Evolutionary conservation across 371 early-diverging fungal species (phyloP).

Genomic region (Mucor velutinosus): DNA sequence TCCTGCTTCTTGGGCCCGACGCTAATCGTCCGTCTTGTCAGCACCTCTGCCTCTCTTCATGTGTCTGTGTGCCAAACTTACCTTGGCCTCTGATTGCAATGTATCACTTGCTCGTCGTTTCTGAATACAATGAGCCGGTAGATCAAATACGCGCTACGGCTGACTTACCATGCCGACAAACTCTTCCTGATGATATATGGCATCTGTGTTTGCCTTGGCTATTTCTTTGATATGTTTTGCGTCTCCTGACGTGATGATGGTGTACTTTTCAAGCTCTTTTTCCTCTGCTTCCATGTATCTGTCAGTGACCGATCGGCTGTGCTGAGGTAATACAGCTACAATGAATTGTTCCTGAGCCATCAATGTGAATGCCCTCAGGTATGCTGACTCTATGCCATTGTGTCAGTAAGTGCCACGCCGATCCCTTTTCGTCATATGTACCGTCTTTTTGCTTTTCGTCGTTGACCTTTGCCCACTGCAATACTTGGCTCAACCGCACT

Average conservation of each 20-base stretch:
- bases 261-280: constrained; percentile 55
- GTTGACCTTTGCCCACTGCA: constrained; percentile 26
- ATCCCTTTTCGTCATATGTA: constrained; percentile 16
- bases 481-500: constrained; percentile 29
- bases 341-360: constrained; percentile 68
- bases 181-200: constrained; percentile 40
- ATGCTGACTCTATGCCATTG: constrained; percentile 30
- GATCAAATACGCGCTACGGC: too few relatives aligned
- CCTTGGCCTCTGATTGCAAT: neutral
- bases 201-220: constrained; percentile 54
- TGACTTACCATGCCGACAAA: constrained; percentile 59
- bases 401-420: too few relatives aligned
- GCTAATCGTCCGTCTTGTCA: neutral
- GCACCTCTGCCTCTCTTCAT: too few relatives aligned
- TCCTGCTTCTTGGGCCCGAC: neutral
- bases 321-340: constrained; percentile 58
- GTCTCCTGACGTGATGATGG: constrained; percentile 65
- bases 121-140: neutral
- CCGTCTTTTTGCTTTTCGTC: constrained; percentile 27
- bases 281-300: constrained; percentile 63
- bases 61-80: too few relatives aligned
- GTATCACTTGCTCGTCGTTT: constrained; percentile 3
- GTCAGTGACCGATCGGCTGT: constrained; percentile 63
- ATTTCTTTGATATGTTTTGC: constrained; percentile 49
- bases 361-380: constrained; percentile 51